These are phyloP conservation scores for Breviolum minutum DNA, from an alignment of 73 alveolate species.

Conservation along the genomic window DNA sequence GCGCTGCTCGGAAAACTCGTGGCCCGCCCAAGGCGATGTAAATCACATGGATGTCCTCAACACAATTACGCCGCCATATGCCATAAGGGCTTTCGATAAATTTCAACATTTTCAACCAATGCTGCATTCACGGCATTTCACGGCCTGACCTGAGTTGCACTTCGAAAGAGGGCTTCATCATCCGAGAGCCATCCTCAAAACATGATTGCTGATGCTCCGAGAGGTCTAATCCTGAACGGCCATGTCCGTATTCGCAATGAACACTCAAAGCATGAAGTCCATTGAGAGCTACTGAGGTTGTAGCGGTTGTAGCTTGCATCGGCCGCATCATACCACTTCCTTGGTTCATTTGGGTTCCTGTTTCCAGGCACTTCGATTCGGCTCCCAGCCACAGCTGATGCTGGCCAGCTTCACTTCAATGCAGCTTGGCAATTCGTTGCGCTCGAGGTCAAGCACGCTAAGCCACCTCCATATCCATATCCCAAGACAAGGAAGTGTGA, in stretches of 20 bases:
- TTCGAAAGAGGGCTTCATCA: neutral
- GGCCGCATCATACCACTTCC: conserved; percentile 30
- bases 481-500: neutral
- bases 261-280: too few species aligned
- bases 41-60: conserved; percentile 23
- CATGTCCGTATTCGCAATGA: too few species aligned
- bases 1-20: neutral
- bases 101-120: too few species aligned
- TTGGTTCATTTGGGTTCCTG: neutral
- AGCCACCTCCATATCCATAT: conserved; percentile 16
- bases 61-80: neutral
- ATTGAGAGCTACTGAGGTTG: neutral
- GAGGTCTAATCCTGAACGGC: too few species aligned
- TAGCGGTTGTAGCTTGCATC: neutral
- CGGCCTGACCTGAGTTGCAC: neutral
- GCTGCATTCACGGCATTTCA: neutral
- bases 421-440: conserved; percentile 1
- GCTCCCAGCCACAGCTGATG: neutral
- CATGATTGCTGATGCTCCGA: neutral
- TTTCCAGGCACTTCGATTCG: neutral
- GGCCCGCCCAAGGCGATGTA: conserved; percentile 22
- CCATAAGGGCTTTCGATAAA: too few species aligned
- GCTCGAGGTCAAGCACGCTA: neutral
- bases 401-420: conserved; percentile 41
- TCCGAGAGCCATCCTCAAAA: conserved; percentile 34